Conservation (phyloP, 1,139 yeast genomes). For the Candida tropicalis region DNA sequence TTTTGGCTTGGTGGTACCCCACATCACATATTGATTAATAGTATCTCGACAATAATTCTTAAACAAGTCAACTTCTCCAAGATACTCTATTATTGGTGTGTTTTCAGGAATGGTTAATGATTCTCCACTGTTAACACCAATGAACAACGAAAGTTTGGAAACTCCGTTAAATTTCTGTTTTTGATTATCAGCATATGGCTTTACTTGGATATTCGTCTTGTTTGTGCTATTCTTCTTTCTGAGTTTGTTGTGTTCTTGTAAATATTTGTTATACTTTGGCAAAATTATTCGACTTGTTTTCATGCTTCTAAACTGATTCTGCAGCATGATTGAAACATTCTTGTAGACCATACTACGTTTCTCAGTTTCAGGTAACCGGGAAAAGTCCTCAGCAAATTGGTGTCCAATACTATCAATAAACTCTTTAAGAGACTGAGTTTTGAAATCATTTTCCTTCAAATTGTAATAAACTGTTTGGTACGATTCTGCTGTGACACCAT, state of each 20-base stretch:
- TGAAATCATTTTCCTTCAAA: constrained; percentile 50
- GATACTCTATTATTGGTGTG: constrained; percentile 61
- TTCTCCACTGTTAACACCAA: constrained; percentile 25
- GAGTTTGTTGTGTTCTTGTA: constrained; percentile 28
- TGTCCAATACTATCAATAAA: constrained; percentile 26
- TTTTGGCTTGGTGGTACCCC: constrained; percentile 85
- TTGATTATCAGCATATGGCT: constrained; percentile 54
- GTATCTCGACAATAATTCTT: constrained; percentile 63
- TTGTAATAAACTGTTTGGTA: constrained; percentile 56
- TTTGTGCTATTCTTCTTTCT: constrained; percentile 25
- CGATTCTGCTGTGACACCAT: constrained; percentile 47
- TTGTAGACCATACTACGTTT: constrained; percentile 14
- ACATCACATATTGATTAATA: constrained; percentile 74
- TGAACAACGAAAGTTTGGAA: constrained; percentile 65
- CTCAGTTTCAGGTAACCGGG: constrained; percentile 17
- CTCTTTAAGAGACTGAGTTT: constrained; percentile 37
- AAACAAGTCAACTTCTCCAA: constrained; percentile 74
- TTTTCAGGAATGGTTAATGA: constrained; percentile 43
- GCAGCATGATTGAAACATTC: constrained; percentile 27
- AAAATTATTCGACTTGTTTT: constrained; percentile 33
- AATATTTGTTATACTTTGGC: constrained; percentile 37
- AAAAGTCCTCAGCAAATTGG: constrained; percentile 19
- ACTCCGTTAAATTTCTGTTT: constrained; percentile 74
- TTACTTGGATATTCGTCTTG: constrained; percentile 38
- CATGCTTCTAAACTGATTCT: constrained; percentile 30